These are phyloP conservation scores for Globisporangium nunn DNA, from an alignment of 352 stramenopile genomes.

Conservation along the genomic window DNA sequence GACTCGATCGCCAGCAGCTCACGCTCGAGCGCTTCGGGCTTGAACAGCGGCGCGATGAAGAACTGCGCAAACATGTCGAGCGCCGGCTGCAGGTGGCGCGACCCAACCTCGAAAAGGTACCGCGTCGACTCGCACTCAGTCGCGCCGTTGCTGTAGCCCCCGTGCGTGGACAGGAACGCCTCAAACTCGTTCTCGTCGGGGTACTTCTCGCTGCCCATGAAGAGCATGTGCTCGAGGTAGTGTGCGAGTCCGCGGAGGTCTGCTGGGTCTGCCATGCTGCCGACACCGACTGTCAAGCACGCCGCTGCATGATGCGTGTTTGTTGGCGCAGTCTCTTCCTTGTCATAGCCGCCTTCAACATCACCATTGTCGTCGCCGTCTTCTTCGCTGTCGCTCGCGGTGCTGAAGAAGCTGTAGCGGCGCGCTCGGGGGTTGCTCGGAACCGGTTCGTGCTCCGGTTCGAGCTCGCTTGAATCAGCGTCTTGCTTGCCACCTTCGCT, in stretches of 20 bases:
- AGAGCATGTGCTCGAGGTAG: slow-evolving; percentile 92
- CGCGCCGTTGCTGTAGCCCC: slow-evolving; percentile 86
- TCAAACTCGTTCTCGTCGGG: slow-evolving; percentile 90
- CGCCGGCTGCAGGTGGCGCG: slow-evolving; percentile 34
- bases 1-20: slow-evolving; percentile 81
- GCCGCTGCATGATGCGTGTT: slow-evolving; percentile 30
- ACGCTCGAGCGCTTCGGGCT: slow-evolving; percentile 59
- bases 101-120: slow-evolving; percentile 87
- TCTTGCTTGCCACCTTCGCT: not conserved
- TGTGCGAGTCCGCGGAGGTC: slow-evolving; percentile 62
- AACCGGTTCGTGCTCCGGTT: slow-evolving; percentile 1
- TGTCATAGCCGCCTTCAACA: slow-evolving; percentile 12
- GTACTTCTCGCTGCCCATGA: slow-evolving; percentile 90
- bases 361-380: slow-evolving; percentile 11
- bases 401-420: slow-evolving; percentile 13
- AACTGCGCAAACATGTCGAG: slow-evolving; percentile 91
- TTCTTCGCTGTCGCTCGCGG: slow-evolving; percentile 7
- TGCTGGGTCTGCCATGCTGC: slow-evolving; percentile 51
- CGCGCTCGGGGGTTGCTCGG: not conserved
- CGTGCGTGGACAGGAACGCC: slow-evolving; percentile 75
- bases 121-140: slow-evolving; percentile 89
- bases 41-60: slow-evolving; percentile 85
- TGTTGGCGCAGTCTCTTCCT: slow-evolving; percentile 7
- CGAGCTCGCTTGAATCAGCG: not conserved
- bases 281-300: slow-evolving; percentile 50